These are phyloP conservation scores for Yamadazyma triangularis DNA, from an alignment of 1,139 yeast species.

Conservation along the genomic window DNA sequence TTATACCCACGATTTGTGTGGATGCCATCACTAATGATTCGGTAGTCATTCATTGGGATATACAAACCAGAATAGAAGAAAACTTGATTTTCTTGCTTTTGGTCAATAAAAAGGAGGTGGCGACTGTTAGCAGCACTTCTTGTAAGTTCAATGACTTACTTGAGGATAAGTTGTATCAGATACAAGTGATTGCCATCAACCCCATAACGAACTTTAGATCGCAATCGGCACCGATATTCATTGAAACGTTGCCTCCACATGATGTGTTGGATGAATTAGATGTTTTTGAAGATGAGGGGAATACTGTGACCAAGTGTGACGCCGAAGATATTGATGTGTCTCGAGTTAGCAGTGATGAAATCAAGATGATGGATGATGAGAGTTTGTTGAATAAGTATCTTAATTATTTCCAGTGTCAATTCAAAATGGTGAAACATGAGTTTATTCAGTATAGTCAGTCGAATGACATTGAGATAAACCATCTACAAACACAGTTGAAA, in stretches of 20 bases:
- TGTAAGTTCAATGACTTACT: constrained; percentile 34
- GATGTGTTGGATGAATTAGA: constrained; percentile 7
- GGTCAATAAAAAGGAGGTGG: constrained; percentile 36
- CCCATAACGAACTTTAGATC: constrained; percentile 33
- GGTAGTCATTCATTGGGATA: constrained; percentile 43
- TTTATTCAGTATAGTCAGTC: neutral
- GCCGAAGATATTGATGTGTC: constrained; percentile 1
- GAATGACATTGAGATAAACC: neutral
- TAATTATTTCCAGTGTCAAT: constrained; percentile 4
- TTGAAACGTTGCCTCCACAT: constrained; percentile 7
- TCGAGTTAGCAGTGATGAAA: neutral
- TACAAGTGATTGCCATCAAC: constrained; percentile 39
- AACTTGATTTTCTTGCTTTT: constrained; percentile 31
- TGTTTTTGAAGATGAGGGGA: neutral
- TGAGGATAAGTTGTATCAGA: constrained; percentile 26
- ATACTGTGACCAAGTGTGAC: neutral
- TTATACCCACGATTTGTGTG: constrained; percentile 36
- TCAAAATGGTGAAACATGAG: neutral
- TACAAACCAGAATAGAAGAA: constrained; percentile 28
- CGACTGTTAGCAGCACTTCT: constrained; percentile 32
- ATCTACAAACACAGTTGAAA: neutral
- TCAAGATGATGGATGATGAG: constrained; percentile 5
- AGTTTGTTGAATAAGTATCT: constrained; percentile 3
- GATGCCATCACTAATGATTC: constrained; percentile 29
- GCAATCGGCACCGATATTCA: constrained; percentile 28